These are phyloP conservation scores for Metschnikowia dekortorum DNA, from an alignment of 805 yeast species.

Conservation along the genomic window DNA sequence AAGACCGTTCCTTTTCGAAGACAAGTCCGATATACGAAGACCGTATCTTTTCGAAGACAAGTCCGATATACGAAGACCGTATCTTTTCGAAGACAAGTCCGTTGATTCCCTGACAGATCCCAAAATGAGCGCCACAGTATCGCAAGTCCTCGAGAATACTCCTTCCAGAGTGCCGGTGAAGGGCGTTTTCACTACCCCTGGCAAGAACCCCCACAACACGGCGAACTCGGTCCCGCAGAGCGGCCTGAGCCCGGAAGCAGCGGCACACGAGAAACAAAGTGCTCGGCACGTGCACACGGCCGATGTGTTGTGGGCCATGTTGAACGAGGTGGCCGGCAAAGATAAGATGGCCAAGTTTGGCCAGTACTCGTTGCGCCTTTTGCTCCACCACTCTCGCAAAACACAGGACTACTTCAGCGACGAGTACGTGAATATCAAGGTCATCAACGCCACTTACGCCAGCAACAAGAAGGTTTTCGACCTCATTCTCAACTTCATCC, in stretches of 20 bases:
- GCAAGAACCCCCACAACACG: neutral
- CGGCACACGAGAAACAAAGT: neutral
- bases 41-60: neutral
- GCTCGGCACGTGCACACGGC: conserved; percentile 14
- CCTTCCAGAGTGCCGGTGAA: conserved; percentile 4
- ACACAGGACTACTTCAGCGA: conserved; percentile 33
- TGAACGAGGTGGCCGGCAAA: conserved; percentile 60
- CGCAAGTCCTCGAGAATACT: conserved; percentile 7
- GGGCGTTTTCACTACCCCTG: neutral
- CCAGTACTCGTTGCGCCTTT: conserved; percentile 53
- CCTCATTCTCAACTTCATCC: conserved; percentile 30
- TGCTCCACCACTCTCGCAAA: conserved; percentile 44
- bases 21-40: neutral
- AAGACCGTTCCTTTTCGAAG: neutral
- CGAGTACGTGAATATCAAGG: conserved; percentile 27
- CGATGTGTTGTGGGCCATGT: conserved; percentile 49
- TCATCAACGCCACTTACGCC: conserved; percentile 29
- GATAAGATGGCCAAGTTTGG: conserved; percentile 66
- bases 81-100: neutral
- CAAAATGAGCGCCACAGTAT: conserved; percentile 2
- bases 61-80: neutral
- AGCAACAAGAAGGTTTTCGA: conserved; percentile 29
- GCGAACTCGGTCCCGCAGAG: neutral
- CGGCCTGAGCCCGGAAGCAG: neutral
- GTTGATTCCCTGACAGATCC: conserved; percentile 4